Evolutionary conservation across 306 rosid genomes (phyloP).

Genomic region (Vigna angularis): DNA sequence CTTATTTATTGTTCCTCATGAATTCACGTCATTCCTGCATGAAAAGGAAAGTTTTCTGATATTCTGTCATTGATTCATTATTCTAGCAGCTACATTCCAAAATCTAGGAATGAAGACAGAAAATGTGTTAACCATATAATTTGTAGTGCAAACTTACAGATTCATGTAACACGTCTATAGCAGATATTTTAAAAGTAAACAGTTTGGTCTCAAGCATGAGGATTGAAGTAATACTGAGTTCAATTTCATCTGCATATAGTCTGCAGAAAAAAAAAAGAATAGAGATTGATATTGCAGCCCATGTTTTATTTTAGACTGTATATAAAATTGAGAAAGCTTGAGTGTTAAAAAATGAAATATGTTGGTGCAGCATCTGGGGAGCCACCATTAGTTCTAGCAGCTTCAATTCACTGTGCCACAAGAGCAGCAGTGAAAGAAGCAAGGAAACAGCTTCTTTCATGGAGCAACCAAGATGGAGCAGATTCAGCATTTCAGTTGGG

Average conservation of each 20-base stretch:
- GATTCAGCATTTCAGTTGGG: slow-evolving; percentile 60
- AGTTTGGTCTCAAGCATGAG: too few relatives aligned
- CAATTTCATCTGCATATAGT: too few relatives aligned
- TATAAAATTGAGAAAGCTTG: slow-evolving; percentile 7
- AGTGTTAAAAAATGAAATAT: background rate
- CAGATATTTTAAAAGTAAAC: too few relatives aligned
- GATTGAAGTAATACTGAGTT: too few relatives aligned
- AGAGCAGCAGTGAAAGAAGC: slow-evolving; percentile 81
- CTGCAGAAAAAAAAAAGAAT: too few relatives aligned
- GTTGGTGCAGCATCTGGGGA: slow-evolving; percentile 87
- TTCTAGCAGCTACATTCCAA: too few relatives aligned
- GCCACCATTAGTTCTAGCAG: slow-evolving; percentile 84
- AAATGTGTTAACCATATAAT: too few relatives aligned
- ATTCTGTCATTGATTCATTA: background rate
- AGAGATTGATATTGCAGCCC: too few relatives aligned
- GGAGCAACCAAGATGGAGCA: slow-evolving; percentile 57
- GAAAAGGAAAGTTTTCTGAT: background rate
- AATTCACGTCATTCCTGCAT: background rate
- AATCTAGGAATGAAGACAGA: too few relatives aligned
- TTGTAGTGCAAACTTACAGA: too few relatives aligned
- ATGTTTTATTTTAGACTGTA: background rate
- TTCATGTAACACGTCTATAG: too few relatives aligned
- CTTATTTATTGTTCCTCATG: background rate
- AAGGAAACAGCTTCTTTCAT: slow-evolving; percentile 65
- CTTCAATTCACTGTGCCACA: slow-evolving; percentile 83